Conservation (phyloP, 495 filamentous ascomycete genomes). For the Neurospora sp. region DNA sequence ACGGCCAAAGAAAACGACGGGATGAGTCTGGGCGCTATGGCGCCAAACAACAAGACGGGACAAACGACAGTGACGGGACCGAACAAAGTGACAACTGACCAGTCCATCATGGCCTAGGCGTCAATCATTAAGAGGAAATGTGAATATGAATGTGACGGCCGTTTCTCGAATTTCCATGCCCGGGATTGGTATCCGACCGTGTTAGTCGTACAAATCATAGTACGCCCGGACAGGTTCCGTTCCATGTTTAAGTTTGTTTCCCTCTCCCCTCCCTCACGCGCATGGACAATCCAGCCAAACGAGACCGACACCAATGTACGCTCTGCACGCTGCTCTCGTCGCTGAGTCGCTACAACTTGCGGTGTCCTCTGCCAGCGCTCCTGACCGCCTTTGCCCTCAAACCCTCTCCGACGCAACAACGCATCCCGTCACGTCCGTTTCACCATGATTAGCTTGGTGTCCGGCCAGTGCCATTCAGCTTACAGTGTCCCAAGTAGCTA, state of each 20-base stretch:
- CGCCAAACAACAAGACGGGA: neutral
- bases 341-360: conserved; percentile 12
- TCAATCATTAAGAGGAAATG: neutral
- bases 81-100: neutral
- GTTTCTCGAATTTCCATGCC: conserved; percentile 9
- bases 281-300: conserved; percentile 10
- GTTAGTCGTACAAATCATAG: neutral
- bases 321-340: neutral
- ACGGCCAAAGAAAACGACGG: neutral
- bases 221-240: neutral
- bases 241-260: neutral
- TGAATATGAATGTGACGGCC: neutral
- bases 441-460: neutral
- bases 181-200: conserved; percentile 11
- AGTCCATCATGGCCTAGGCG: neutral
- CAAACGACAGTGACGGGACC: neutral
- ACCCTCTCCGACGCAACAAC: conserved; percentile 1
- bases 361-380: conserved; percentile 9
- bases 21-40: neutral
- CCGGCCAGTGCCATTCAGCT: neutral
- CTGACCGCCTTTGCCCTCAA: conserved; percentile 7
- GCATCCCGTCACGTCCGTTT: conserved; percentile 1
- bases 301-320: neutral
- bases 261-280: conserved; percentile 13
- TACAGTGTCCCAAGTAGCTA: neutral